Evolutionary conservation across 2,329 filamentous ascomycete species (phyloP).

Genomic region (Aspergillus latus): DNA sequence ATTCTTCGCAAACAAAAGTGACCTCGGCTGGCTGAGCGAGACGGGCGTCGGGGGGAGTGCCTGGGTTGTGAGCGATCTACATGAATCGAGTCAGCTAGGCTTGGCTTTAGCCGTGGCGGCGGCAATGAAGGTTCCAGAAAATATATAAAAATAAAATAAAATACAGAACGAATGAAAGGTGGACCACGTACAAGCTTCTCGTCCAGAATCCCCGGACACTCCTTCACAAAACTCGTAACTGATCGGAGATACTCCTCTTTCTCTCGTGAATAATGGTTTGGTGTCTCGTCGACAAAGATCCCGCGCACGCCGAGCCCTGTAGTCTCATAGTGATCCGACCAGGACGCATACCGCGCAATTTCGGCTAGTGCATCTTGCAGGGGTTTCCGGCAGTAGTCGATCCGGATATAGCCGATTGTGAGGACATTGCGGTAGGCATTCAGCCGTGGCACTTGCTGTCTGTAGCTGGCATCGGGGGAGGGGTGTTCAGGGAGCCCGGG

Average conservation of each 20-base stretch:
- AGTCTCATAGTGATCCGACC: slow-evolving; percentile 10
- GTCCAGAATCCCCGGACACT: slow-evolving; percentile 4
- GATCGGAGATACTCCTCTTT: slow-evolving; percentile 11
- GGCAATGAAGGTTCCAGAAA: neutral
- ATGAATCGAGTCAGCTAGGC: neutral
- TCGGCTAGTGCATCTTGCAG: slow-evolving; percentile 12
- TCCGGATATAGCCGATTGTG: slow-evolving; percentile 25
- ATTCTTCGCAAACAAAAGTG: slow-evolving; percentile 19
- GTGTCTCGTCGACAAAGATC: slow-evolving; percentile 22
- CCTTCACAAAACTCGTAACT: slow-evolving; percentile 11
- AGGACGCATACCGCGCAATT: slow-evolving; percentile 20
- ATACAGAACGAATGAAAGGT: no score
- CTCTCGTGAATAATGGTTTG: slow-evolving; percentile 13
- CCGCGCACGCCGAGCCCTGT: slow-evolving; percentile 16
- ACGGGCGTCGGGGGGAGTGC: slow-evolving; percentile 15
- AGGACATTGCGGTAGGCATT: slow-evolving; percentile 21
- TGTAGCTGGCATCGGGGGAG: slow-evolving; percentile 17
- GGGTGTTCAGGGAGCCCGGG: slow-evolving; percentile 8
- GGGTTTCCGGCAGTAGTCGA: slow-evolving; percentile 26
- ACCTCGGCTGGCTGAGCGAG: slow-evolving; percentile 16
- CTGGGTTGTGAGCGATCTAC: slow-evolving; percentile 21
- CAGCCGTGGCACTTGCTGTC: slow-evolving; percentile 16
- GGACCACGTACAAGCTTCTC: slow-evolving; percentile 13
- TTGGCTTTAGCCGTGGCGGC: neutral
- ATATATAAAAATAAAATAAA: no score